phyloP scores from a whole-genome alignment of 2,329 filamentous ascomycete genomes.

The Xylaria sp. region DNA sequence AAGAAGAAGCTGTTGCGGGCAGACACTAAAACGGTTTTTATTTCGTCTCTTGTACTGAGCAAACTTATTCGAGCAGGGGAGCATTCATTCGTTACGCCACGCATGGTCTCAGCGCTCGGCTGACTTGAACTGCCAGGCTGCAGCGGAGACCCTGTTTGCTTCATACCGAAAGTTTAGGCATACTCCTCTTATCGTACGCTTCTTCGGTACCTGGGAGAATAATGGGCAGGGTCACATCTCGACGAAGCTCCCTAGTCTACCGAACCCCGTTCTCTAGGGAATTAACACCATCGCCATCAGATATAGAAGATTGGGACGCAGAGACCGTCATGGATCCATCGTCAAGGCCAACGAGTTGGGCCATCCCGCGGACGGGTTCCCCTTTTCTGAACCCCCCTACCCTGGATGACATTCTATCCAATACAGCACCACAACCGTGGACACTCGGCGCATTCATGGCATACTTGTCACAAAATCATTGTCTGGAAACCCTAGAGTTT shows the following conservation, averaged over 20 bases:
- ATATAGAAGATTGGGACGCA: slow-evolving; percentile 58
- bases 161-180: slow-evolving; percentile 42
- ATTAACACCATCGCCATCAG: slow-evolving; percentile 58
- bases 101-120: slow-evolving; percentile 32
- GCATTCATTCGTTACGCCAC: background rate
- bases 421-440: slow-evolving; percentile 87
- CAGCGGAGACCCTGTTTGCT: slow-evolving; percentile 41
- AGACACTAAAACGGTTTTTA: slow-evolving; percentile 29
- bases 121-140: slow-evolving; percentile 19
- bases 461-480: slow-evolving; percentile 96
- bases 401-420: slow-evolving; percentile 86
- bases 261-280: slow-evolving; percentile 56
- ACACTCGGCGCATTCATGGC: slow-evolving; percentile 95
- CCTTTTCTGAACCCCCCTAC: slow-evolving; percentile 68
- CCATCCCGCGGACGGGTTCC: slow-evolving; percentile 55
- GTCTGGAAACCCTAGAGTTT: slow-evolving; percentile 95
- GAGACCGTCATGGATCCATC: slow-evolving; percentile 60
- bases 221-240: slow-evolving; percentile 62
- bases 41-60: slow-evolving; percentile 12
- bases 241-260: slow-evolving; percentile 58
- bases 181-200: slow-evolving; percentile 38
- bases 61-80: slow-evolving; percentile 13
- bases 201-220: slow-evolving; percentile 41
- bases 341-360: slow-evolving; percentile 63
- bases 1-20: slow-evolving; percentile 3